phyloP scores from a whole-genome alignment of 2,329 filamentous ascomycete genomes.

The Paraphoma chrysanthemicola region DNA sequence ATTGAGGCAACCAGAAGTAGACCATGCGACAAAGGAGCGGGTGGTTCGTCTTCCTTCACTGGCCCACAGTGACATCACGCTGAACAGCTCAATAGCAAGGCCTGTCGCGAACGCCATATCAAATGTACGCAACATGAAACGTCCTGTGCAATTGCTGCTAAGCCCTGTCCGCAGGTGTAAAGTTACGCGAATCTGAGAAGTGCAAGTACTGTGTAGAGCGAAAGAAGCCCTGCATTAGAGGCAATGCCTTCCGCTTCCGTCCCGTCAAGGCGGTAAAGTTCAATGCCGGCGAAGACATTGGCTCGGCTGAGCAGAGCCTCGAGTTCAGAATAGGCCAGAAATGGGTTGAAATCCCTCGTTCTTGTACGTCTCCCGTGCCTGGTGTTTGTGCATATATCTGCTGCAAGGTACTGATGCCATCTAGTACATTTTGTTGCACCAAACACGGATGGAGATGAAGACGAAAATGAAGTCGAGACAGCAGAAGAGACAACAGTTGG shows the following conservation, averaged over 20 bases:
- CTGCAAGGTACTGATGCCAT: not conserved
- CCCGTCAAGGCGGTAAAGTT: conserved; percentile 40
- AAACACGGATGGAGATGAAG: conserved; percentile 35
- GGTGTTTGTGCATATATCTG: not conserved
- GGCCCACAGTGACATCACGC: conserved; percentile 13
- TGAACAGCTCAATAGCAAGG: conserved; percentile 25
- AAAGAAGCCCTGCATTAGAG: conserved; percentile 33
- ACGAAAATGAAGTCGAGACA: conserved; percentile 11
- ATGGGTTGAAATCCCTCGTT: conserved; percentile 36
- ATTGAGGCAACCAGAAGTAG: not conserved
- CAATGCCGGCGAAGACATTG: conserved; percentile 40
- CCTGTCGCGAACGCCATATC: conserved; percentile 41
- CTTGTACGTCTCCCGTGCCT: conserved; percentile 20
- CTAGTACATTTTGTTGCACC: conserved; percentile 37
- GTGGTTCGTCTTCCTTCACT: conserved; percentile 24
- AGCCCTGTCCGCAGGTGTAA: conserved; percentile 28
- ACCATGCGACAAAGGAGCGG: conserved; percentile 38
- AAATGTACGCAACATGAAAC: conserved; percentile 28
- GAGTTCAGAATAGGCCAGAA: conserved; percentile 33
- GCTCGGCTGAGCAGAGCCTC: conserved; percentile 36
- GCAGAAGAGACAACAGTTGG: conserved; percentile 11
- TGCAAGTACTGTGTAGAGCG: conserved; percentile 41
- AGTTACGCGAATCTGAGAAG: conserved; percentile 34
- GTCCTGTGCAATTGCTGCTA: conserved; percentile 6
- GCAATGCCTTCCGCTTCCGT: conserved; percentile 40